Percentiles rank a stretch among this genome's conserved stretches.
These are phyloP conservation scores for Phytophthora palmivora DNA, from an alignment of 352 stramenopile species.

Conservation along the genomic window DNA sequence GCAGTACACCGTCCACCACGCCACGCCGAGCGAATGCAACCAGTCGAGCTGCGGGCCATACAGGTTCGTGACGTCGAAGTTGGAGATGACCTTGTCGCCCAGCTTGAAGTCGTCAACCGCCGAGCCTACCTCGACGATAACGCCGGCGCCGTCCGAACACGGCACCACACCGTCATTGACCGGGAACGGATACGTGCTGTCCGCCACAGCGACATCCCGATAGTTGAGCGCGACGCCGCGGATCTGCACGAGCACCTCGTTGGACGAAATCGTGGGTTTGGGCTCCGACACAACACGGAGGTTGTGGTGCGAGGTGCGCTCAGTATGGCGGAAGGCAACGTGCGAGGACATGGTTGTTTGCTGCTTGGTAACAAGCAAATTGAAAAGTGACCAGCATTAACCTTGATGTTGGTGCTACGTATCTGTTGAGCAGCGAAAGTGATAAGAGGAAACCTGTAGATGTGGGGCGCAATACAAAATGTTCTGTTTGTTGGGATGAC, in stretches of 20 bases:
- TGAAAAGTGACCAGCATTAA: conserved; percentile 12
- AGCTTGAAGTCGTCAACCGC: conserved; percentile 12
- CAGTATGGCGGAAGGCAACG: conserved; percentile 25
- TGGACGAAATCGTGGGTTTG: conserved; percentile 6
- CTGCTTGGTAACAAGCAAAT: background rate
- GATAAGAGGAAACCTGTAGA: background rate
- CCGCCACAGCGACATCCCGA: conserved; percentile 16
- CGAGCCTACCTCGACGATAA: conserved; percentile 16
- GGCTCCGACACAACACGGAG: conserved; percentile 10
- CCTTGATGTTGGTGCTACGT: background rate
- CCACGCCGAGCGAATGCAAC: conserved; percentile 12
- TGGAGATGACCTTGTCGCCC: conserved; percentile 27
- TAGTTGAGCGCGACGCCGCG: conserved; percentile 31
- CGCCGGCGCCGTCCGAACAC: conserved; percentile 24
- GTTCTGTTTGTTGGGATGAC: background rate
- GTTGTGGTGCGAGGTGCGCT: conserved; percentile 25
- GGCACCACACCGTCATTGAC: conserved; percentile 26
- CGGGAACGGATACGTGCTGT: conserved; percentile 16
- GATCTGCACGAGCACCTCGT: conserved; percentile 35
- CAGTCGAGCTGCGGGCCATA: conserved; percentile 18
- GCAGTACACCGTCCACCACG: conserved; percentile 20
- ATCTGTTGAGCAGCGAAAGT: background rate
- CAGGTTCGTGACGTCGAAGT: conserved; percentile 26
- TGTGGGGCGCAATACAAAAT: background rate
- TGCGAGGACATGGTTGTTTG: conserved; percentile 10